Evolutionary conservation across 768 basidiomycete species (phyloP).

Genomic region (Boletales sp.): DNA sequence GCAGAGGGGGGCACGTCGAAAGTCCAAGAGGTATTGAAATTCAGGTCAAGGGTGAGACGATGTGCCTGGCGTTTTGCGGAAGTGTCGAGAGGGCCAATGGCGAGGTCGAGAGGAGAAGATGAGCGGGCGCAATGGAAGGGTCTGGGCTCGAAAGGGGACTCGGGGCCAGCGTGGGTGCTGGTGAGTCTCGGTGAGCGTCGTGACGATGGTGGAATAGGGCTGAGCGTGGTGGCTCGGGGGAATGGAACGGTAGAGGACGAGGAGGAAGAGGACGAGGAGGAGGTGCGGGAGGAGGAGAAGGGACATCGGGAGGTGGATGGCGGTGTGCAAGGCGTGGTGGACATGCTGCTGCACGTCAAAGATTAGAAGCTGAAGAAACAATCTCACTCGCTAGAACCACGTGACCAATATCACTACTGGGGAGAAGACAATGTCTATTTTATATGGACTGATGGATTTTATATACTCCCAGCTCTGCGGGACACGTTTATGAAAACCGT

Average conservation of each 20-base stretch:
- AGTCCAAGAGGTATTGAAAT: conserved; percentile 13
- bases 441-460: neutral
- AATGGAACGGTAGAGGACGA: conserved; percentile 20
- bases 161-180: conserved; percentile 9
- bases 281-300: neutral
- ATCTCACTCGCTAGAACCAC: conserved; percentile 13
- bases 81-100: conserved; percentile 5
- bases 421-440: too few relatives aligned
- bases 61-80: conserved; percentile 5
- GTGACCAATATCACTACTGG: conserved; percentile 22
- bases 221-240: conserved; percentile 6
- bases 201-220: neutral
- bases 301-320: conserved; percentile 11
- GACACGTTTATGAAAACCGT: conserved; percentile 27
- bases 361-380: neutral
- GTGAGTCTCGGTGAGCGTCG: conserved; percentile 7
- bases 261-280: conserved; percentile 1
- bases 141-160: conserved; percentile 20
- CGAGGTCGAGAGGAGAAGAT: neutral
- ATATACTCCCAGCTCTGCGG: conserved; percentile 24
- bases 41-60: conserved; percentile 23
- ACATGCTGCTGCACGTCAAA: conserved; percentile 30
- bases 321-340: conserved; percentile 27
- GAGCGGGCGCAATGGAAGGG: neutral
- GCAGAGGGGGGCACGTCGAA: conserved; percentile 16